A percentile compares a stretch with the other conserved stretches of the same genome.
These are phyloP conservation scores for Steccherinum ochraceum DNA, from an alignment of 768 basidiomycete species.

Conservation along the genomic window DNA sequence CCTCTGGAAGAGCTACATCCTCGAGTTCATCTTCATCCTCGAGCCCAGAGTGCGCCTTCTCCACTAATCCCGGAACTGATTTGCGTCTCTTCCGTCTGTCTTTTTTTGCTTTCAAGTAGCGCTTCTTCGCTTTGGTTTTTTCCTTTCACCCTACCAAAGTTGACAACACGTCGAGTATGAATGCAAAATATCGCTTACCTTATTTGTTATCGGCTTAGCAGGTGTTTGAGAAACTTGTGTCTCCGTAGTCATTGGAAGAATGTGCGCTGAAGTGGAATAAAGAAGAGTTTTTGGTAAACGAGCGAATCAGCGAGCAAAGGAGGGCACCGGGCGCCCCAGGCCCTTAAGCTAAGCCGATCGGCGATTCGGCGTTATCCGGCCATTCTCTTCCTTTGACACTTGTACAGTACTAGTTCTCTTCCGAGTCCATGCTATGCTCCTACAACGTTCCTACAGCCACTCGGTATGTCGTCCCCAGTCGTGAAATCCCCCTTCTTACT, in stretches of 20 bases:
- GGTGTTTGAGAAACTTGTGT: not conserved
- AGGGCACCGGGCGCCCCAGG: no score
- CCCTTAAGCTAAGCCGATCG: no score
- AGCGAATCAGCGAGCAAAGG: no score
- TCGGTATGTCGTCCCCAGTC: no score
- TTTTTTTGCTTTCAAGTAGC: constrained; percentile 71
- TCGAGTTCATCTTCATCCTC: constrained; percentile 18
- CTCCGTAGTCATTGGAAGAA: not conserved
- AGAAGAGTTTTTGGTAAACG: no score
- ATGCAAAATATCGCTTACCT: not conserved
- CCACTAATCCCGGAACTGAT: constrained; percentile 21
- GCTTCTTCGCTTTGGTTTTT: constrained; percentile 67
- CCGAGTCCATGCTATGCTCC: no score
- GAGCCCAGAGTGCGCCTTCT: constrained; percentile 9
- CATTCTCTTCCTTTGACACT: no score
- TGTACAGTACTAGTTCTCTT: no score
- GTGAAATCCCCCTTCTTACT: no score
- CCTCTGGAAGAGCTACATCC: constrained; percentile 2
- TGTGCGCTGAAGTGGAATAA: no score
- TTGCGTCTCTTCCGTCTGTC: constrained; percentile 52
- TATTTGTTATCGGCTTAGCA: not conserved
- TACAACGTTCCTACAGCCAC: no score
- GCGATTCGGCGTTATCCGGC: no score
- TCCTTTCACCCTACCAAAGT: constrained; percentile 22
- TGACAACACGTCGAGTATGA: not conserved